A percentile compares a stretch with the other conserved stretches of the same genome.
Evolutionary conservation across 2,329 filamentous ascomycete species (phyloP).

Genomic region (Exophiala phaeomuriformis): DNA sequence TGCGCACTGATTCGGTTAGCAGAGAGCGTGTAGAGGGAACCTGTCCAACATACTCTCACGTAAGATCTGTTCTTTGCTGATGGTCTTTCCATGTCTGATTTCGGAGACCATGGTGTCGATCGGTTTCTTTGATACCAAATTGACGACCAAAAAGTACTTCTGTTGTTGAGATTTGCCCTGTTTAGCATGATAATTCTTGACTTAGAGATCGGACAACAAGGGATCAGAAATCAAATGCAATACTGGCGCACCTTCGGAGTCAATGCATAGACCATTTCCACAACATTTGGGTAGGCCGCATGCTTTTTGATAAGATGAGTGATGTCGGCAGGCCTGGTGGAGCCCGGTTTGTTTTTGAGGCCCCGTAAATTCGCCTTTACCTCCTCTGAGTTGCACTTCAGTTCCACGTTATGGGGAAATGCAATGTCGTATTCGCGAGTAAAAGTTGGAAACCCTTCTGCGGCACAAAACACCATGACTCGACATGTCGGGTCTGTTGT

Average conservation of each 20-base stretch:
- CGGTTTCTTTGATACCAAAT: constrained; percentile 66
- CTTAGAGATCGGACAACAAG: constrained; percentile 23
- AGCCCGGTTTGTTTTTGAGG: constrained; percentile 91
- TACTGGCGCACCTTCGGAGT: constrained; percentile 64
- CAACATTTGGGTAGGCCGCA: constrained; percentile 59
- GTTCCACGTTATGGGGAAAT: constrained; percentile 87
- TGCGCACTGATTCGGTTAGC: constrained; percentile 54
- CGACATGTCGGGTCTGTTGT: constrained; percentile 55
- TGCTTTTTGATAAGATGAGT: constrained; percentile 66
- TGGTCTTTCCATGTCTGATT: constrained; percentile 61
- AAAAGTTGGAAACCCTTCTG: constrained; percentile 53
- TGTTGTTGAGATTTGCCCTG: constrained; percentile 33
- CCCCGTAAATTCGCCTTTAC: constrained; percentile 90
- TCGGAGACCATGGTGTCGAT: constrained; percentile 63
- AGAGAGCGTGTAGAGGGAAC: constrained; percentile 6
- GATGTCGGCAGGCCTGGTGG: constrained; percentile 87
- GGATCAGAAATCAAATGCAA: constrained; percentile 13
- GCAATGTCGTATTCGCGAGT: constrained; percentile 57
- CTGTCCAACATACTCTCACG: constrained; percentile 57
- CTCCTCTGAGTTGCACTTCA: constrained; percentile 81
- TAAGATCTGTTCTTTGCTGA: constrained; percentile 69
- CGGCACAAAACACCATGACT: constrained; percentile 77
- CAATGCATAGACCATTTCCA: constrained; percentile 85
- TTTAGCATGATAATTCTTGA: constrained; percentile 23
- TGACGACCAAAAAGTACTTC: constrained; percentile 66